Evolutionary conservation across 177 flowering plant genomes (phyloP).

Genomic region (Vitis hybrid): DNA sequence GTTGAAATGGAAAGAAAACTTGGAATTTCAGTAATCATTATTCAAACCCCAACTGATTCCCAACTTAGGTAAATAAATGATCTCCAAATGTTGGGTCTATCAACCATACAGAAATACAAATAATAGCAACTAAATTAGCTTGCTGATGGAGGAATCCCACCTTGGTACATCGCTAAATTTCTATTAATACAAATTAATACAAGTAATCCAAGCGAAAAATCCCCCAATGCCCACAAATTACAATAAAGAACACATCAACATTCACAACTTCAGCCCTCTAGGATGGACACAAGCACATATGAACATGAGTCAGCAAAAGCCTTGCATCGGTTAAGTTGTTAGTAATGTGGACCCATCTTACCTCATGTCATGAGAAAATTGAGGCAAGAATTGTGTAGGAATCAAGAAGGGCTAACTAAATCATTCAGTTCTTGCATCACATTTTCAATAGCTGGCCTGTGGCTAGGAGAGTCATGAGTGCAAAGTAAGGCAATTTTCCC

Average conservation of each 20-base stretch:
- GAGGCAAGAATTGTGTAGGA: slow-evolving; percentile 14
- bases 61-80: too few relatives aligned
- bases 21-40: too few relatives aligned
- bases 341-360: not conserved
- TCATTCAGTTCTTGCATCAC: slow-evolving; percentile 46
- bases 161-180: not conserved
- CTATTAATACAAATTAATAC: not conserved
- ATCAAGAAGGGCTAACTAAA: slow-evolving; percentile 16
- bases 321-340: not conserved
- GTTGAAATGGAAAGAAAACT: too few relatives aligned
- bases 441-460: slow-evolving; percentile 46
- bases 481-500: slow-evolving; percentile 51
- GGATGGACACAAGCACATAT: slow-evolving; percentile 5
- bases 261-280: slow-evolving; percentile 2
- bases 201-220: not conserved
- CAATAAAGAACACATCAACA: slow-evolving; percentile 4
- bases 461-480: slow-evolving; percentile 52
- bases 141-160: not conserved
- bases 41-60: too few relatives aligned
- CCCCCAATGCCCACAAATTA: not conserved
- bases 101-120: not conserved
- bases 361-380: slow-evolving; percentile 18
- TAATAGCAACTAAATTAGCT: not conserved
- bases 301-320: not conserved
- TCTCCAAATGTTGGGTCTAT: too few relatives aligned